These are phyloP conservation scores for Mycena kentingensis DNA, from an alignment of 768 basidiomycete species.

Conservation along the genomic window DNA sequence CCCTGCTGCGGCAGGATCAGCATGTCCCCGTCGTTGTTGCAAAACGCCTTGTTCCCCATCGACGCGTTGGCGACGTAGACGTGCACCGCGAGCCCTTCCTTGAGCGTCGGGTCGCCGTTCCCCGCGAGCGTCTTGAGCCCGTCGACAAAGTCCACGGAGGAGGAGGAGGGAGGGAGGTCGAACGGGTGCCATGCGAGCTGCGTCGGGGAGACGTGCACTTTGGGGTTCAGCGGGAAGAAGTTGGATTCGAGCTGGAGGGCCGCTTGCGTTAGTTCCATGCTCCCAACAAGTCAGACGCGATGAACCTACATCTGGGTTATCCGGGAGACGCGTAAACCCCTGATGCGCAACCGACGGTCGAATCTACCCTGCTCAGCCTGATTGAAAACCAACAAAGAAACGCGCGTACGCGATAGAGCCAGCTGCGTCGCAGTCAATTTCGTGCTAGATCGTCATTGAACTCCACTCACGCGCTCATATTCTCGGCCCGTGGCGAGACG, in stretches of 20 bases:
- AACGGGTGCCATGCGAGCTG: constrained; percentile 70
- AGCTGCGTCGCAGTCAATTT: constrained; percentile 36
- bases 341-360: constrained; percentile 69
- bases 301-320: constrained; percentile 57
- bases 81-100: constrained; percentile 66
- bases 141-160: constrained; percentile 54
- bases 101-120: constrained; percentile 61
- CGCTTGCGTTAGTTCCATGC: not conserved
- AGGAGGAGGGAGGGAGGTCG: constrained; percentile 45
- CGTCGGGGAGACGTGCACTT: constrained; percentile 61
- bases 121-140: constrained; percentile 66
- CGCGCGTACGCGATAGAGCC: constrained; percentile 51
- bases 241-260: constrained; percentile 67
- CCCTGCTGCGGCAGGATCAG: constrained; percentile 67
- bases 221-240: constrained; percentile 61
- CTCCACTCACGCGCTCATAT: constrained; percentile 48
- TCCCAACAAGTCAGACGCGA: not conserved
- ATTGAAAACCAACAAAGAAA: not conserved
- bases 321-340: constrained; percentile 55
- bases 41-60: constrained; percentile 63
- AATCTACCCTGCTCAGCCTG: constrained; percentile 31
- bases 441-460: not conserved
- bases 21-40: constrained; percentile 67
- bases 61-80: constrained; percentile 60
- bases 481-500: constrained; percentile 57